These are phyloP conservation scores for Dendrocalamus sinicus DNA, from an alignment of 176 grass and related monocot species.

Conservation along the genomic window DNA sequence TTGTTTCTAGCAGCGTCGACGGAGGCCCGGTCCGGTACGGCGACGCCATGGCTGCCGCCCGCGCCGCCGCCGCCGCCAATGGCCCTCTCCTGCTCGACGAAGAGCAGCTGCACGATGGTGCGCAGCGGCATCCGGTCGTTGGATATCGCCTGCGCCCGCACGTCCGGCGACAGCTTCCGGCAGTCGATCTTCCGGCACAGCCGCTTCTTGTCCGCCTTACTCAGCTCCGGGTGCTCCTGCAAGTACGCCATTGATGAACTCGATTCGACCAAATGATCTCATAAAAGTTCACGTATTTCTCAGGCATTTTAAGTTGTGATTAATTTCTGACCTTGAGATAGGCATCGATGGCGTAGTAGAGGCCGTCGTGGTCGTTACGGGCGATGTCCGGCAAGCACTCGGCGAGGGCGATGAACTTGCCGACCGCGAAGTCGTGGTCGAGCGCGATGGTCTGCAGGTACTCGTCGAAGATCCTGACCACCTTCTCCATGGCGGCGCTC, in stretches of 20 bases:
- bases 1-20: slow-evolving; percentile 36
- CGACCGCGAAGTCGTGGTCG: slow-evolving; percentile 53
- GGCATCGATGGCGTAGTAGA: slow-evolving; percentile 83
- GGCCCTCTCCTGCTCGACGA: slow-evolving; percentile 78
- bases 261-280: not conserved
- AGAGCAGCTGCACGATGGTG: slow-evolving; percentile 91
- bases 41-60: slow-evolving; percentile 34
- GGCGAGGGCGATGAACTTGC: slow-evolving; percentile 71
- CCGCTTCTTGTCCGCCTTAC: slow-evolving; percentile 82
- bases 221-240: slow-evolving; percentile 81
- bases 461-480: slow-evolving; percentile 64
- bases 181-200: slow-evolving; percentile 89
- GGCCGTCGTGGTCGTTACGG: slow-evolving; percentile 64
- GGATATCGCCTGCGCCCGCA: slow-evolving; percentile 67
- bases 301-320: not conserved
- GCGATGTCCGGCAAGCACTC: slow-evolving; percentile 77
- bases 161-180: slow-evolving; percentile 70
- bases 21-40: not conserved
- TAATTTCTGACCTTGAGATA: slow-evolving; percentile 70
- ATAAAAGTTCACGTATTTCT: not conserved
- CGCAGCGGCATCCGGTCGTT: slow-evolving; percentile 89
- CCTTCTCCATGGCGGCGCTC: slow-evolving; percentile 62
- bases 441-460: slow-evolving; percentile 69
- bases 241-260: not conserved
- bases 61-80: not conserved